A percentile compares a stretch with the other conserved stretches of the same genome.
Evolutionary conservation across 129 eudicot genomes (phyloP).

Genomic region (Helianthus annuus): DNA sequence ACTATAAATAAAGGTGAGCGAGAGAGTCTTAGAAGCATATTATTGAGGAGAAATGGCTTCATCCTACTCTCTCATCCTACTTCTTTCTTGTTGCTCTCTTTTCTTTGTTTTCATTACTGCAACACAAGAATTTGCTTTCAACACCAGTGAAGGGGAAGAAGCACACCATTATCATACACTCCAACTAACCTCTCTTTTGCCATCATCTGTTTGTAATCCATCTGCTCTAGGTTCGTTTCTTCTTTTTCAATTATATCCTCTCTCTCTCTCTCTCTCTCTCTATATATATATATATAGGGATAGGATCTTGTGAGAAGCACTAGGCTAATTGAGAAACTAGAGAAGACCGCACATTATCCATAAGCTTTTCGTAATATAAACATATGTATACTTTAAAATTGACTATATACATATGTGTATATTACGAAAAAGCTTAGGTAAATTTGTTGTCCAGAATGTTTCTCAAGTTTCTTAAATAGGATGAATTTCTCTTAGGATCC

Average conservation of each 20-base stretch:
- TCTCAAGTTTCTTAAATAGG: no score
- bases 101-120: conserved; percentile 2
- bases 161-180: conserved; percentile 24
- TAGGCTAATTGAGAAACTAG: no score
- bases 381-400: no score
- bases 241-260: neutral
- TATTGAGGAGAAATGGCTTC: conserved; percentile 29
- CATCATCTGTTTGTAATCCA: conserved; percentile 29
- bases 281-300: no score
- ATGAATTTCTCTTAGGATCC: no score
- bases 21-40: neutral
- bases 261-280: no score
- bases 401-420: no score
- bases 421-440: no score
- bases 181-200: conserved; percentile 27
- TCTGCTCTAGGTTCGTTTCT: conserved; percentile 23
- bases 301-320: no score
- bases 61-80: conserved; percentile 22
- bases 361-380: no score
- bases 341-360: no score
- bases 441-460: no score
- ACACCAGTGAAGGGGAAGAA: neutral
- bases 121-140: neutral
- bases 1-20: conserved; percentile 30
- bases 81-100: conserved; percentile 25